phyloP scores from a whole-genome alignment of 345 rosid genomes.

The Conringia planisiliqua region DNA sequence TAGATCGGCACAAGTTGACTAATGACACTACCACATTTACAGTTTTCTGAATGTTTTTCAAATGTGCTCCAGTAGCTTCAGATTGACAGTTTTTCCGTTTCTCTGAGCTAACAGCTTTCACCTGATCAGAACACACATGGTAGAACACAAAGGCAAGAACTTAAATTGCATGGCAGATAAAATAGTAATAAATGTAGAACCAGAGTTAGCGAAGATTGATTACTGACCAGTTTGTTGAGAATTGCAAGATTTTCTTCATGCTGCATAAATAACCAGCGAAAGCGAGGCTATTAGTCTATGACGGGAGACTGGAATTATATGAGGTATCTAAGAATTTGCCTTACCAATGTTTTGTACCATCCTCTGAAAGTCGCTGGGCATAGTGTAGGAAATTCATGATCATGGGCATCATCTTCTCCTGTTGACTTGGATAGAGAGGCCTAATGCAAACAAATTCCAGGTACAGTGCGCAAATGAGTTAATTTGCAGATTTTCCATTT shows the following conservation, averaged over 20 bases:
- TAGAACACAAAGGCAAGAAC: neutral
- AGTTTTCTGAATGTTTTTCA: conserved; percentile 45
- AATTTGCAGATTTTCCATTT: conserved; percentile 1
- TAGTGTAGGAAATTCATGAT: conserved; percentile 55
- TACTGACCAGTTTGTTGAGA: conserved; percentile 59
- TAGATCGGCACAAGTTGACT: conserved; percentile 62
- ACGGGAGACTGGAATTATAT: neutral
- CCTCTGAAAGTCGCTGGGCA: conserved; percentile 64
- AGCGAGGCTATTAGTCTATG: conserved; percentile 12
- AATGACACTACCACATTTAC: conserved; percentile 73
- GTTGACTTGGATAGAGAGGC: conserved; percentile 39
- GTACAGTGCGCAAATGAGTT: neutral
- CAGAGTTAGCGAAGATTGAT: neutral
- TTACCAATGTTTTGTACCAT: conserved; percentile 77
- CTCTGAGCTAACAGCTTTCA: conserved; percentile 42
- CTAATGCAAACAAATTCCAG: conserved; percentile 33
- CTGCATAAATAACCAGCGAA: conserved; percentile 40
- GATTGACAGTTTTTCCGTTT: conserved; percentile 41
- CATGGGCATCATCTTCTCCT: conserved; percentile 34
- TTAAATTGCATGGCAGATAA: neutral
- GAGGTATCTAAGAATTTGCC: conserved; percentile 10
- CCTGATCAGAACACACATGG: conserved; percentile 36
- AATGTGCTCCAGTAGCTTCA: conserved; percentile 45
- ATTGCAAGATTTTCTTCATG: conserved; percentile 70
- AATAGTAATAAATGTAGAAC: neutral